These are phyloP conservation scores for Botryotinia globosa DNA, from an alignment of 2,329 filamentous ascomycete genomes.

Conservation along the genomic window DNA sequence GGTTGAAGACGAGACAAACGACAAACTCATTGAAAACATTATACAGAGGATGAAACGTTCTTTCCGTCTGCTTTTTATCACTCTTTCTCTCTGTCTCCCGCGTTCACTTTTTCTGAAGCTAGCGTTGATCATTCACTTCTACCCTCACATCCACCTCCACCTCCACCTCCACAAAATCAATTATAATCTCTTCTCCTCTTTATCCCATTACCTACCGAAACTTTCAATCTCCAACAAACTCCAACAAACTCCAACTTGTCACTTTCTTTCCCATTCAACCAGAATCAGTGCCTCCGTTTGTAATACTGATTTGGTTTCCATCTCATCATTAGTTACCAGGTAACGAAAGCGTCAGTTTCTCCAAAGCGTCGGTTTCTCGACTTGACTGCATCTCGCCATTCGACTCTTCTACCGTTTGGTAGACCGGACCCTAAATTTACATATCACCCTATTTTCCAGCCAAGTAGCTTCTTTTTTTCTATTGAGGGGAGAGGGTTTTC, in stretches of 20 bases:
- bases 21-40: not conserved
- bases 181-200: not conserved
- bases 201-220: not conserved
- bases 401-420: not conserved
- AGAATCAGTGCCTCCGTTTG: not conserved
- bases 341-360: not conserved
- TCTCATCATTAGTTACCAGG: not conserved
- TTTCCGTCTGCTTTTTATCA: not conserved
- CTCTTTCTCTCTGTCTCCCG: not conserved
- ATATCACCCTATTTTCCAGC: no score
- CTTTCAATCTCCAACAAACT: not conserved
- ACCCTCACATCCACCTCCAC: not conserved
- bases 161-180: not conserved
- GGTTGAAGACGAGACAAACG: not conserved
- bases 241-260: not conserved
- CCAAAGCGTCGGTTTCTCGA: not conserved
- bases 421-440: no score
- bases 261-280: not conserved
- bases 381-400: not conserved
- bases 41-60: not conserved
- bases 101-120: not conserved
- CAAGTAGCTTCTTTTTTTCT: not conserved
- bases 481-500: not conserved
- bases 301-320: not conserved
- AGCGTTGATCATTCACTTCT: not conserved